These are phyloP conservation scores for Ilex aquifolium DNA, from an alignment of 257 asterid genomes.

Conservation along the genomic window DNA sequence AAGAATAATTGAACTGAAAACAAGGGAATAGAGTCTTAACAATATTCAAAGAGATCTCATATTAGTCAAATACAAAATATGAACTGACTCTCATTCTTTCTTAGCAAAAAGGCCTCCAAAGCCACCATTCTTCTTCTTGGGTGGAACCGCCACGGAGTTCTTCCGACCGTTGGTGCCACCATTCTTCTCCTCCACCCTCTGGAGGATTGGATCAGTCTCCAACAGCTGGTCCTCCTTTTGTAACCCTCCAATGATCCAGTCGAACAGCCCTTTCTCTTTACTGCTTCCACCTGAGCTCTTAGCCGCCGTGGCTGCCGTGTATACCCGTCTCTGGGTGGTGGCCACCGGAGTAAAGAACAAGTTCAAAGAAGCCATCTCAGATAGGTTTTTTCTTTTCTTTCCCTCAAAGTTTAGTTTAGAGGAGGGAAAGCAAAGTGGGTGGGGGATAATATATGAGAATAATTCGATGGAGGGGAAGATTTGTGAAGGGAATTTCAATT, in stretches of 20 bases:
- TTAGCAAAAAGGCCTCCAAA: conserved; percentile 66
- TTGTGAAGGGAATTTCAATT: conserved; percentile 26
- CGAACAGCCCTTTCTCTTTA: conserved; percentile 75
- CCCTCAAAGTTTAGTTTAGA: background rate
- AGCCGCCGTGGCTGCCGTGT: conserved; percentile 57
- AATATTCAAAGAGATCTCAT: conserved; percentile 1
- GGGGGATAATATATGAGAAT: conserved; percentile 12
- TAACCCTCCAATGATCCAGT: conserved; percentile 54
- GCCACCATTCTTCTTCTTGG: conserved; percentile 49
- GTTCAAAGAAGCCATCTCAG: conserved; percentile 64
- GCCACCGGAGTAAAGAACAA: conserved; percentile 46
- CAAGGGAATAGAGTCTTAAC: conserved; percentile 9
- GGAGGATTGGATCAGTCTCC: conserved; percentile 82
- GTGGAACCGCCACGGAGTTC: conserved; percentile 29
- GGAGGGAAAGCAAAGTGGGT: conserved; percentile 1
- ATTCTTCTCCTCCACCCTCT: conserved; percentile 54
- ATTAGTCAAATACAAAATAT: background rate
- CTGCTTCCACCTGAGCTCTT: conserved; percentile 49
- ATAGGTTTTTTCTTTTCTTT: background rate
- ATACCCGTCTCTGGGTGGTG: conserved; percentile 49
- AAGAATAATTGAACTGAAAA: background rate
- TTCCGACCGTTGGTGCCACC: conserved; percentile 21
- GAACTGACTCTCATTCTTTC: conserved; percentile 25
- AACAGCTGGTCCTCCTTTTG: conserved; percentile 68
- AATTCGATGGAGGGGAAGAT: conserved; percentile 11